These are phyloP conservation scores for Cinnamomum micranthum DNA, from an alignment of 164 flowering plant genomes.

Conservation along the genomic window DNA sequence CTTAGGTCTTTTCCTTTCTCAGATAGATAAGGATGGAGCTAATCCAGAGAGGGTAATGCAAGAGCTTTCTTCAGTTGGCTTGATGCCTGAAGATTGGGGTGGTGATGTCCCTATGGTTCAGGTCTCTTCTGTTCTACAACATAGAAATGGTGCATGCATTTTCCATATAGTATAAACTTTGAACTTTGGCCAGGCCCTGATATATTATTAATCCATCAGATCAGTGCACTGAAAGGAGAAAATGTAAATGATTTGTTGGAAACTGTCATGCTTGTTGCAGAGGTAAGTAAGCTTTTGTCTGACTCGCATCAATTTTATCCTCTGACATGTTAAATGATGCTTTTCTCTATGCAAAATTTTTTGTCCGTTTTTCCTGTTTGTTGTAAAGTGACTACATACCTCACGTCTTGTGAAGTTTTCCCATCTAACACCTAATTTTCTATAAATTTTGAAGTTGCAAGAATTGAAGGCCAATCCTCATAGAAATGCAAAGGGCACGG, in stretches of 20 bases:
- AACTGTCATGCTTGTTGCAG: constrained; percentile 89
- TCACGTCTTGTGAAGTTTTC: neutral
- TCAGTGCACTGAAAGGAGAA: constrained; percentile 91
- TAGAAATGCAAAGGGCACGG: constrained; percentile 87
- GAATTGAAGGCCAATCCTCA: constrained; percentile 94
- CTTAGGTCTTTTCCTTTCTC: constrained; percentile 16
- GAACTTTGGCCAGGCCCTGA: neutral
- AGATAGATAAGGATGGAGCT: constrained; percentile 97
- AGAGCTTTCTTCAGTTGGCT: constrained; percentile 86
- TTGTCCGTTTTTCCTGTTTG: neutral
- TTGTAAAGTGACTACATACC: neutral
- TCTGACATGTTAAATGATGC: neutral
- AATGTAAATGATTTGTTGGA: constrained; percentile 81
- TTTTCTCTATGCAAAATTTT: neutral
- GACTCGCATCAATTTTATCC: neutral
- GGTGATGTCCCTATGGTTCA: constrained; percentile 89
- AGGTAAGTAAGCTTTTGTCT: constrained; percentile 39
- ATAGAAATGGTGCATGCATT: too few relatives aligned
- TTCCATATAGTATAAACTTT: constrained; percentile 2
- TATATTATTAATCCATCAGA: constrained; percentile 35
- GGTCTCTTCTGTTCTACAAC: constrained; percentile 29
- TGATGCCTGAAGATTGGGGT: constrained; percentile 98
- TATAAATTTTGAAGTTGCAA: constrained; percentile 50
- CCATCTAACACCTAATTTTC: neutral
- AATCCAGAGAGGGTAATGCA: constrained; percentile 90